Evolutionary conservation across 2,329 filamentous ascomycete species (phyloP), one percentile per base, ranked within the genome.

Genomic region (Fusarium miscanthi): DNA sequence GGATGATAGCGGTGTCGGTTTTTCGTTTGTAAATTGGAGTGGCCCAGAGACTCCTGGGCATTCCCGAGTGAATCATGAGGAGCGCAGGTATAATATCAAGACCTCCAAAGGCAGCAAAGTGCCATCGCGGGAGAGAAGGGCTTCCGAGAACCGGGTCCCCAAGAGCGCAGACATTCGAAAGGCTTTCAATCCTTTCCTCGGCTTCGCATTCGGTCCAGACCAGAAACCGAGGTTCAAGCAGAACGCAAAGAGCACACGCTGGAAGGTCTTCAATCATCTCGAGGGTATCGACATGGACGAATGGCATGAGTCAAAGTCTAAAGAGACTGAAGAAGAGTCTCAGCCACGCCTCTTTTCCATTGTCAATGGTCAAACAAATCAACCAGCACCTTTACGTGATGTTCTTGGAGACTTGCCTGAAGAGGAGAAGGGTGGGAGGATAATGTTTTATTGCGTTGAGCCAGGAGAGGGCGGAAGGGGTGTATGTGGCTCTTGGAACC

Each of bases 151-250:
- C 31, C 48, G 61, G 30, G 51, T 21, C 17, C 66, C 70, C n/a
- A 21, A 38, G 12, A 49, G 51, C 21, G 48, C 52, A 48, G 42
- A 33, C 31, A 9, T 9, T 14, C 42, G 49, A 23, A 49, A 17
- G 19, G 46, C 35, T 35, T 74, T 77, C 59, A 74, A 76, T 49
- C 68, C 74, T 10, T 77, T 76, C 30, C 59, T 77, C 13, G 54
- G 66, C 49, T 65, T 65, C 40, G 48, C 41, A 11, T 21, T 63
- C 30, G 54, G 43, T 9, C 19, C 53, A 2, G 31, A 53, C 30
- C 41, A 53, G 31, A 62, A 57, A 25, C 53, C 51, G 23, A 62
- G 51, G 6, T 23, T 35, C 31, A 63, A 41, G 17, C 16, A 46
- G 30, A 65, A 35, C 4, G 16, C 52, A 17, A 73, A 45, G 41